phyloP scores from a whole-genome alignment of 139 green algal genomes.

The Chlamydomonas asymmetrica region DNA sequence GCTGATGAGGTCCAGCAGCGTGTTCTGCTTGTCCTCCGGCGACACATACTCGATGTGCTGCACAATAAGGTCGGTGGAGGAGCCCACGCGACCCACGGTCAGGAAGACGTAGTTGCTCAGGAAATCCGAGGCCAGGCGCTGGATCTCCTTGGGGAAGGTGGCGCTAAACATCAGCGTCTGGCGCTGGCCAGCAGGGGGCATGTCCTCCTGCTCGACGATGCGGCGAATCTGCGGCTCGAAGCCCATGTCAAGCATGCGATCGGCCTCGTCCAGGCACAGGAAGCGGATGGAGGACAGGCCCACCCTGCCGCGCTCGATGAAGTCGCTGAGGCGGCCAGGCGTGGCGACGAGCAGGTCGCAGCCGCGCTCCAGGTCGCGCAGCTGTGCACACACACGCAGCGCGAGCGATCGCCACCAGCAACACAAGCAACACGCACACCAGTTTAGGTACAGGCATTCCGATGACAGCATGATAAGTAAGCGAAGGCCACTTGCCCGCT shows the following conservation, averaged over 20 bases:
- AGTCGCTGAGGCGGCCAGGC: constrained; percentile 88
- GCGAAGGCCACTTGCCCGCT: too few species aligned
- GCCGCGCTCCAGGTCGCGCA: constrained; percentile 90
- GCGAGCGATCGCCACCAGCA: background rate
- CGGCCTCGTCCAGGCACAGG: constrained; percentile 94
- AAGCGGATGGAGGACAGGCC: constrained; percentile 66
- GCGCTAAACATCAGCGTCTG: constrained; percentile 97
- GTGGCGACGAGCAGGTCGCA: constrained; percentile 98
- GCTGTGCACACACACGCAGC: constrained; percentile 52
- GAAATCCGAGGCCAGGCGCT: constrained; percentile 93
- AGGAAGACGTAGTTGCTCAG: constrained; percentile 98
- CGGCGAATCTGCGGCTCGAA: constrained; percentile 94
- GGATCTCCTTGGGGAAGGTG: constrained; percentile 94
- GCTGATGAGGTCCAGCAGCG: constrained; percentile 92
- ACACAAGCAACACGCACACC: background rate
- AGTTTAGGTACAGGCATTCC: too few species aligned
- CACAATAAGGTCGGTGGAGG: constrained; percentile 94
- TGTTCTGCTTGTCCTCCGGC: constrained; percentile 82
- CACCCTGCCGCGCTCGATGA: constrained; percentile 90
- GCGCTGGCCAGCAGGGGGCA: constrained; percentile 81
- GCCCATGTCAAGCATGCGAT: constrained; percentile 98
- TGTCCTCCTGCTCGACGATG: constrained; percentile 88
- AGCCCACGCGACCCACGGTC: constrained; percentile 94
- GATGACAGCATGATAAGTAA: too few species aligned
- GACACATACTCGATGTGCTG: constrained; percentile 88